These are phyloP conservation scores for Tritrichomonas musculus DNA, from an alignment of 208 protist genomes.

Conservation along the genomic window DNA sequence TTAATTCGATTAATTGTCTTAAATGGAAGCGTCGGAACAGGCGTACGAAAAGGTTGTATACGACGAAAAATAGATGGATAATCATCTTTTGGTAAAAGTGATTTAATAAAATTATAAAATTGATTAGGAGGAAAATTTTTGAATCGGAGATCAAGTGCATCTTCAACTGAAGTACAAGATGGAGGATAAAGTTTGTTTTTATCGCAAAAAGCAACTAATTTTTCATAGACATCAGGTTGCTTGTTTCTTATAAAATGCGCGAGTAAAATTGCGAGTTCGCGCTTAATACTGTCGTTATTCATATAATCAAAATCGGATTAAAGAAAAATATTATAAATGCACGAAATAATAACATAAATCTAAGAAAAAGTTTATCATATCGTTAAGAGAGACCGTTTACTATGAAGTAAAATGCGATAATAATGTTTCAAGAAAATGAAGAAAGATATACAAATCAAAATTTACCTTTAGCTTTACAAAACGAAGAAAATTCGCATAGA, in stretches of 20 bases:
- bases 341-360: no score
- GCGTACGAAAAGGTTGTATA: not conserved
- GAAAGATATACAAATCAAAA: no score
- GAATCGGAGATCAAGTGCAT: not conserved
- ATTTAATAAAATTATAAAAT: not conserved
- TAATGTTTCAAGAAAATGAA: no score
- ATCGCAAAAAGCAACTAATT: not conserved
- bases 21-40: not conserved
- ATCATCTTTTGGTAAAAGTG: slow-evolving; percentile 1
- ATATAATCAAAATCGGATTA: not conserved
- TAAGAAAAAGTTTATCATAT: no score
- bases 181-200: not conserved
- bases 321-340: no score
- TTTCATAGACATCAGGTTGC: not conserved
- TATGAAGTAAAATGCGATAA: no score
- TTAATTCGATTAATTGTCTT: not conserved
- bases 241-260: not conserved
- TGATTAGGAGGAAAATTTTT: not conserved
- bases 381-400: no score
- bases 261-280: not conserved
- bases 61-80: not conserved
- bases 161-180: not conserved
- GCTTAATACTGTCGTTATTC: not conserved
- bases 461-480: no score
- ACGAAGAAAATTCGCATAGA: no score